phyloP scores from a whole-genome alignment of 768 basidiomycete species.

The Mycena amicta region DNA sequence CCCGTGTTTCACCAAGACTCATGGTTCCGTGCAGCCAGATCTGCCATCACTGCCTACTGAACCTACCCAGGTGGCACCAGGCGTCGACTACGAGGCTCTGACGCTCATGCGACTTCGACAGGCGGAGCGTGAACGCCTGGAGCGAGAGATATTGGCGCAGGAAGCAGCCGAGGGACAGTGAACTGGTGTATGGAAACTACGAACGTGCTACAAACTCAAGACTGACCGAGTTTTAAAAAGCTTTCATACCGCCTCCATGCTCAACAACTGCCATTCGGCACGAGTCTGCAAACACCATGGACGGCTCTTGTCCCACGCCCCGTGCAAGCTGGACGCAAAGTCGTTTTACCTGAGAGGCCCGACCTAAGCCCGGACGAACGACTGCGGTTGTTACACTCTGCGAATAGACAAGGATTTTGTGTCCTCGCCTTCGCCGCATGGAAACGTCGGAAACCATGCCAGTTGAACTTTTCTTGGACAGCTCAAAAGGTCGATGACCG shows the following conservation, averaged over 20 bases:
- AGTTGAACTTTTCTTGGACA: too few species aligned
- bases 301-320: neutral
- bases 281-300: neutral
- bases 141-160: conserved; percentile 73
- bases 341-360: neutral
- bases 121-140: conserved; percentile 76
- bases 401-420: too few species aligned
- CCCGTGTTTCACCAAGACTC: conserved; percentile 5
- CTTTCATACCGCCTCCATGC: neutral
- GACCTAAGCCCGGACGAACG: too few species aligned
- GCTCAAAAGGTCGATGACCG: neutral
- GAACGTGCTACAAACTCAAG: neutral
- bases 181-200: neutral
- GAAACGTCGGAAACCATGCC: too few species aligned
- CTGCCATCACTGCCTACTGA: conserved; percentile 1
- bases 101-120: conserved; percentile 82
- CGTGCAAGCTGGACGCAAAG: neutral
- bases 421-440: neutral
- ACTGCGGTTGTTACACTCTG: too few species aligned
- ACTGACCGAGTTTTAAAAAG: neutral
- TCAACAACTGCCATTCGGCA: neutral
- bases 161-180: conserved; percentile 49
- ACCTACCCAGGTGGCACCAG: conserved; percentile 32
- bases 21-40: conserved; percentile 26
- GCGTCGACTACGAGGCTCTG: conserved; percentile 76